A percentile compares a stretch with the other conserved stretches of the same genome.
These are phyloP conservation scores for Pisolithus marmoratus DNA, from an alignment of 768 basidiomycete species.

Conservation along the genomic window DNA sequence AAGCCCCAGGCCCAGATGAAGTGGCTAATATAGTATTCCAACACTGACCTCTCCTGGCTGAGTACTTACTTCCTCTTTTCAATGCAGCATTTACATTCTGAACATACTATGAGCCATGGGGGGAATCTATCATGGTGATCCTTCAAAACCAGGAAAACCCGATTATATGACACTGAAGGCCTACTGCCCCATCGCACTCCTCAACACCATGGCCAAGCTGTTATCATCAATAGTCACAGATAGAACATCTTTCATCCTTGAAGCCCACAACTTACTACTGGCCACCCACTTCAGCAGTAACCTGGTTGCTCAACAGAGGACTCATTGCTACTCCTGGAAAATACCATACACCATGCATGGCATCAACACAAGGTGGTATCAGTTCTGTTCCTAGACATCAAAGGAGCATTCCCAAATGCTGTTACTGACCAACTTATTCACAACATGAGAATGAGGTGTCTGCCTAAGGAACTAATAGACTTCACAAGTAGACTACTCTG, in stretches of 20 bases:
- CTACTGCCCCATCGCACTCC: conserved; percentile 33
- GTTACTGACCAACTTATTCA: conserved; percentile 26
- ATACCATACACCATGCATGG: conserved; percentile 37
- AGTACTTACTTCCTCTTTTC: no score
- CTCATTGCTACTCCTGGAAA: conserved; percentile 27
- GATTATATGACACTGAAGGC: conserved; percentile 30
- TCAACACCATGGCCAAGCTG: conserved; percentile 14
- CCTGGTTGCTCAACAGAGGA: conserved; percentile 36
- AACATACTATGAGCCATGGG: no score
- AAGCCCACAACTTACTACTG: conserved; percentile 22
- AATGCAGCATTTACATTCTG: no score
- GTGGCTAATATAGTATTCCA: conserved; percentile 23
- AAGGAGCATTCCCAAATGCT: conserved; percentile 39
- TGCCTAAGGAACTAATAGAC: background rate
- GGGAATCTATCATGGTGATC: no score
- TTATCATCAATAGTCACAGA: no score
- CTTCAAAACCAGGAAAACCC: conserved; percentile 26
- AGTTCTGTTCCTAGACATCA: conserved; percentile 36
- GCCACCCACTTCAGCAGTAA: conserved; percentile 31
- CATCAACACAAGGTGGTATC: conserved; percentile 26
- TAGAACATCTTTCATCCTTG: no score
- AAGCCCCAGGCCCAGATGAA: conserved; percentile 22
- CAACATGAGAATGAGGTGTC: conserved; percentile 16
- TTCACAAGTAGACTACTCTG: background rate
- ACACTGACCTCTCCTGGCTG: conserved; percentile 8